Evolutionary conservation across 176 grass and related monocot genomes (phyloP), one percentile per base, ranked within the genome.

Genomic region (Neostapfia colusana): DNA sequence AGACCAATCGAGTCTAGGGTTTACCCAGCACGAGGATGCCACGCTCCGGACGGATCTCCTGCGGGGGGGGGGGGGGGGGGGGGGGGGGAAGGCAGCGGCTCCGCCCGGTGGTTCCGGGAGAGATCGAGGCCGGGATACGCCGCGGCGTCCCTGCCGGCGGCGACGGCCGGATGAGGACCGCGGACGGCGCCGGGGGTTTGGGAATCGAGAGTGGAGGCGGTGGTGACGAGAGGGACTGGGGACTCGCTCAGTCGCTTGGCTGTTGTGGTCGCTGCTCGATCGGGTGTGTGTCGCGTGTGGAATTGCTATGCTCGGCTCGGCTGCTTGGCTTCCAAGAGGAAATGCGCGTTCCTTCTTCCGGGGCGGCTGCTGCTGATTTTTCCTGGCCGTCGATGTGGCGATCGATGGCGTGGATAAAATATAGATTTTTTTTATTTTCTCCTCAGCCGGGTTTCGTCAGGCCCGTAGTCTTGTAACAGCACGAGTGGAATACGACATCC

Each of bases 31-130:
- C 54, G 41, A 63, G 63, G 79, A 83, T 88, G 74, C 68, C 68
- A 37, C 68, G 15, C 74, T 49, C 67, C 74, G 23, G 80, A 31
- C 50, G 80, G 85, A 87, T 87, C 85, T 87, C 85, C 74, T 16
- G 14, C 14, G 45, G 45, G 43, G 45, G 39, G 23, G 39, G 20
- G 26, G 39, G 45, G 39, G 23, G 39, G 20, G 26, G 39, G n/a
- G n/a, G n/a, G n/a, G n/a, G n/a, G 18, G 49, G 35, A 49, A 53
- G 43, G 8, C n/a, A 63, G 21, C 54, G 36, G 17, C 44, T 36
- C 57, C 31, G 25, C 44, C 25, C 64, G 38, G 56, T 24, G 15
- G 42, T 27, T 17, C 71, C 14, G 48, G 28, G 11, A 25, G 59
- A 40, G 74, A 73, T 78, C 74, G 67, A 58, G 27, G 13, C 34